A percentile compares a stretch with the other conserved stretches of the same genome.
phyloP scores from a whole-genome alignment of 1,139 yeast species.

The Hansenula lynferdii region DNA sequence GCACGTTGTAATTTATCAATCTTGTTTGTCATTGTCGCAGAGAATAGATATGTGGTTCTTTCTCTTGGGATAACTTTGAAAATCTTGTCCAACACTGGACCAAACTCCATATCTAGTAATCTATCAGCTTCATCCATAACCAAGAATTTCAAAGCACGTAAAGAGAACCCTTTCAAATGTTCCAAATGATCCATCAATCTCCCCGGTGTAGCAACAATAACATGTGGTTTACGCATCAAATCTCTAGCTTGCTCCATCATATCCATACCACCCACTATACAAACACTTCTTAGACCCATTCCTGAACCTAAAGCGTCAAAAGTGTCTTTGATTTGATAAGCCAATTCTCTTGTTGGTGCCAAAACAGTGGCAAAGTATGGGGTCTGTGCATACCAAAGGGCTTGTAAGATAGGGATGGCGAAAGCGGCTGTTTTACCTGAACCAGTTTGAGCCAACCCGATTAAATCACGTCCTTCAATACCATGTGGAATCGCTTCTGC shows the following conservation, averaged over 20 bases:
- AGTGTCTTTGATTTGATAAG: slow-evolving; percentile 92
- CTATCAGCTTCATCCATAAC: slow-evolving; percentile 99
- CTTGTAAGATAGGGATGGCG: slow-evolving; percentile 87
- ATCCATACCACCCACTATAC: slow-evolving; percentile 97
- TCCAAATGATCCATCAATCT: slow-evolving; percentile 94
- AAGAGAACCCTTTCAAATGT: slow-evolving; percentile 86
- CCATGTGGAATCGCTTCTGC: slow-evolving; percentile 91
- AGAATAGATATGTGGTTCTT: slow-evolving; percentile 82
- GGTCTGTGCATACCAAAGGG: slow-evolving; percentile 82
- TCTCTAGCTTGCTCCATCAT: slow-evolving; percentile 98
- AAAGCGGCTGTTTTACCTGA: slow-evolving; percentile 87
- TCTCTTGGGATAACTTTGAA: slow-evolving; percentile 80
- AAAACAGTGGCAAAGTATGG: slow-evolving; percentile 87
- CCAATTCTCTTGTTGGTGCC: slow-evolving; percentile 97
- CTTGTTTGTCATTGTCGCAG: slow-evolving; percentile 96
- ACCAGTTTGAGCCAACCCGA: slow-evolving; percentile 81
- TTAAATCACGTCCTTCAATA: slow-evolving; percentile 75
- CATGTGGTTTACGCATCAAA: slow-evolving; percentile 88
- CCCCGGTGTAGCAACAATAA: slow-evolving; percentile 96
- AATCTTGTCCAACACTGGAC: slow-evolving; percentile 87
- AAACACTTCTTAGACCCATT: slow-evolving; percentile 85
- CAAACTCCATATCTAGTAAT: slow-evolving; percentile 92
- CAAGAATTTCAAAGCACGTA: slow-evolving; percentile 73
- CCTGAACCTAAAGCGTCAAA: slow-evolving; percentile 88
- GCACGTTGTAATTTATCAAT: slow-evolving; percentile 95